Percentiles rank a stretch among this genome's conserved stretches.
Conservation (phyloP, 148 eudicot genomes). For the Persicaria tinctoria region DNA sequence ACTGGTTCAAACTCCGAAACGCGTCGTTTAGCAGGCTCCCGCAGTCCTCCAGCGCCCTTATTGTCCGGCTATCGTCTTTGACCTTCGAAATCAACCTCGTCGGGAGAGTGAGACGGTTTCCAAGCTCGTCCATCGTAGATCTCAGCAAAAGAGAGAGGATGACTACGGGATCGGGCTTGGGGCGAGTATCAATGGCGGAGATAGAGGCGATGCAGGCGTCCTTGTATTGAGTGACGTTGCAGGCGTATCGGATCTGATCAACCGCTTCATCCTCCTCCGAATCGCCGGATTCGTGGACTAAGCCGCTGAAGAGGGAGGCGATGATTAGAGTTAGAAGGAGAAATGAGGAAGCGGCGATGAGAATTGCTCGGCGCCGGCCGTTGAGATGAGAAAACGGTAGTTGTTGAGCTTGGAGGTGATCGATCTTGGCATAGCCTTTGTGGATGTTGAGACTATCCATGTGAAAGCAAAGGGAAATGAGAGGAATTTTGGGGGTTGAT, state of each 20-base stretch:
- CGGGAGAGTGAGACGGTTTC: conserved; percentile 19
- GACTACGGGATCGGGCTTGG: conserved; percentile 23
- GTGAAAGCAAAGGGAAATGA: not conserved
- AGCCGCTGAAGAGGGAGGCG: conserved; percentile 8
- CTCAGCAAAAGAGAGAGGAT: conserved; percentile 31
- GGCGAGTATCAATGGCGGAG: conserved; percentile 15
- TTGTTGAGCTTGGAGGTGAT: not conserved
- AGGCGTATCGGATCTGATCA: conserved; percentile 28
- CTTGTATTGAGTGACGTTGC: conserved; percentile 33
- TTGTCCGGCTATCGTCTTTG: conserved; percentile 17
- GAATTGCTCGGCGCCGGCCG: conserved; percentile 9
- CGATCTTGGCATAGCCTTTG: conserved; percentile 11
- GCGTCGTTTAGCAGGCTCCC: conserved; percentile 37
- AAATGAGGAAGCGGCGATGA: conserved; percentile 17
- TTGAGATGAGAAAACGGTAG: not conserved
- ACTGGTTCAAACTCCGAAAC: conserved; percentile 27
- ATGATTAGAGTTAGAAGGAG: conserved; percentile 20
- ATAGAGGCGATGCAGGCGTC: conserved; percentile 32
- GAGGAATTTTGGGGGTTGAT: not conserved
- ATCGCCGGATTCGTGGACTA: conserved; percentile 20
- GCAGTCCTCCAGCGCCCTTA: conserved; percentile 39
- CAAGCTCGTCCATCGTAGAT: conserved; percentile 16
- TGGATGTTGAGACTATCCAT: not conserved
- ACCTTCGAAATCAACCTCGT: conserved; percentile 17
- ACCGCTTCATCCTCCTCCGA: conserved; percentile 12